Conservation (phyloP, 2,329 filamentous ascomycete species). For the Aspergillus pseudonomiae region DNA sequence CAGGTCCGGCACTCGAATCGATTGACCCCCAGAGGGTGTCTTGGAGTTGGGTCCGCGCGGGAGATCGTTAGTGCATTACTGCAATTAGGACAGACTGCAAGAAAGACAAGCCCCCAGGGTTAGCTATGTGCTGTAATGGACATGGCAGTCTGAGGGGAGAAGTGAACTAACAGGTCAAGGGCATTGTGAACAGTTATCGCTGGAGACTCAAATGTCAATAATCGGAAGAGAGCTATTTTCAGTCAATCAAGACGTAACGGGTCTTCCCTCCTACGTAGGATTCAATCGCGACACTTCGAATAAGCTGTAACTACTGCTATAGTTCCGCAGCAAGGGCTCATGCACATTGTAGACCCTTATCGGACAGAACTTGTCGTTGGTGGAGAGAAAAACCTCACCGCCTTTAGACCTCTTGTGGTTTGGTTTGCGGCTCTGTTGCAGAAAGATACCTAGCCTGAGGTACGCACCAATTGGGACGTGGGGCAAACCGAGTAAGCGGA, state of each 20-base stretch:
- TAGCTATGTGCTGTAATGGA: conserved; percentile 14
- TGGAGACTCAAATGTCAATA: background rate
- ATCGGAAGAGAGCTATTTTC: background rate
- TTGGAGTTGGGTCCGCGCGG: conserved; percentile 39
- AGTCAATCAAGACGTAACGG: background rate
- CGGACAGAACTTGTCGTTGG: conserved; percentile 15
- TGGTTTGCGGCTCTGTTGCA: background rate
- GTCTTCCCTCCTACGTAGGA: background rate
- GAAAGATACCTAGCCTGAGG: background rate
- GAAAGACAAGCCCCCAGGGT: conserved; percentile 13
- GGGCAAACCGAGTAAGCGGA: conserved; percentile 16
- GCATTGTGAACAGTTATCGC: conserved; percentile 30
- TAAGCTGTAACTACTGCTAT: conserved; percentile 5
- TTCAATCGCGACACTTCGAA: background rate
- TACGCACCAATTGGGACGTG: conserved; percentile 24
- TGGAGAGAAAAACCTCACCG: conserved; percentile 20
- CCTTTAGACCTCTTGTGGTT: conserved; percentile 12
- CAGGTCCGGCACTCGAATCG: conserved; percentile 95
- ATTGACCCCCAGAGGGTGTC: conserved; percentile 59
- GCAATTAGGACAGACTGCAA: conserved; percentile 53
- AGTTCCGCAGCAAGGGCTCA: conserved; percentile 18
- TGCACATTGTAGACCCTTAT: conserved; percentile 20
- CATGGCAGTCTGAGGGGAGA: background rate
- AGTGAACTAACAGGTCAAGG: conserved; percentile 40
- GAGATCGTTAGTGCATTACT: conserved; percentile 53